Conservation (phyloP, 192 early-diverging fungal species). For the Mortierella antarctica region DNA sequence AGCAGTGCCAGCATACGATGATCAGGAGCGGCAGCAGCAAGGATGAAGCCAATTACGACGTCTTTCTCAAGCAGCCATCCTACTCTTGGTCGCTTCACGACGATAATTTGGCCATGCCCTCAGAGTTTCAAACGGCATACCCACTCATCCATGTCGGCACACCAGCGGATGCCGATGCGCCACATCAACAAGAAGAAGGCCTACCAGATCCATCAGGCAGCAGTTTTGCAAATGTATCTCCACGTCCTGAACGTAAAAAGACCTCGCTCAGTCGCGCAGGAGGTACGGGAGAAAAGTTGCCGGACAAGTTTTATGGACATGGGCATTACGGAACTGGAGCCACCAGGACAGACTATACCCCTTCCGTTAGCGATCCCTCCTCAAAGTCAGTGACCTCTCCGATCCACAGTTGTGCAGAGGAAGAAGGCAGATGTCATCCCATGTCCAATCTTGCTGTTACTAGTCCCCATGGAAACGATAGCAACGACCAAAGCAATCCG, state of each 20-base stretch:
- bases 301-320: no score
- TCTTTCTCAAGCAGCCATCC: conserved; percentile 21
- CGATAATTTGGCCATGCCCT: conserved; percentile 22
- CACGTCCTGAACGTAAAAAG: neutral
- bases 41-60: conserved; percentile 4
- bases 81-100: conserved; percentile 47
- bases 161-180: neutral
- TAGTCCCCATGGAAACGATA: no score
- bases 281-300: no score
- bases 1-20: conserved; percentile 10
- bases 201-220: no score
- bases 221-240: no score
- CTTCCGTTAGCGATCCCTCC: conserved; percentile 1
- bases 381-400: neutral
- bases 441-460: neutral
- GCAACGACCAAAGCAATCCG: no score
- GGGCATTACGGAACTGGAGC: no score
- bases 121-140: conserved; percentile 35
- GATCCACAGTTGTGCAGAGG: neutral
- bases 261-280: no score
- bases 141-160: neutral
- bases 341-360: conserved; percentile 22
- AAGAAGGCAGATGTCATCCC: conserved; percentile 16
- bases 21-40: no score
- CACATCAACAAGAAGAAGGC: neutral